Evolutionary conservation across 139 green algal species (phyloP), one percentile per base, ranked within the genome.

Genomic region (Chlamydomonas applanata): DNA sequence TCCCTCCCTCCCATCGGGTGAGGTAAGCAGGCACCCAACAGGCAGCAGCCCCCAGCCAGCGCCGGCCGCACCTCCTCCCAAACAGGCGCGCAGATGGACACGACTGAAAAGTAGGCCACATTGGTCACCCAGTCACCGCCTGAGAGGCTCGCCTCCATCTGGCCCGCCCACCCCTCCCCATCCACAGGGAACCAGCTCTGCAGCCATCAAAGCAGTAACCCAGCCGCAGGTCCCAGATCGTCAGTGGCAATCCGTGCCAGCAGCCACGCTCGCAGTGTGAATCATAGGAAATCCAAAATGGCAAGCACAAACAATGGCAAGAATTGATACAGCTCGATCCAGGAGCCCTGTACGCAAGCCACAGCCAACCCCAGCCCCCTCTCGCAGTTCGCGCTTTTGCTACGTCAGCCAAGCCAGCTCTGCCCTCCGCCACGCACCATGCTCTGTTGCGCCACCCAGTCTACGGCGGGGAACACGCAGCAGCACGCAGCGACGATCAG

Each of bases 61-160:
- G 53, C 7, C 53, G 16, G 20, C 40, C 57, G 46, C 46, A 80
- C 77, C 86, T 98, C 95, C 79, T 98, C 95, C 95, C 95, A 98
- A 2, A 98, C 75, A 9, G 93, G 93, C 20, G 91, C 90, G 63
- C 87, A 95, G 22, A 97, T 72, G 4, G 81, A 86, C 24, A 97
- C 82, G 9, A 95, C 87, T 17, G 82, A 66, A 35, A 94, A 89
- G 74, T 93, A 97, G 0, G 96, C 69, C 22, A 77, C 66, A 67
- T 88, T 90, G 7, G 90, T 88, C 16, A 91, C 69, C 79, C 72
- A 85, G 81, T 93, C 88, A 14, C 78, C 79, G 16, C 79, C 65
- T 2, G 45, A 71, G 20, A 86, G 65, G 1, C 33, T 65, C 11
- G 71, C 56, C 60, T 86, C 76, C 74, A 80, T 61, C 52, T 87